Evolutionary conservation across 495 filamentous ascomycete species (phyloP), one percentile per base, ranked within the genome.

Genomic region (Pyrenula aspistea): DNA sequence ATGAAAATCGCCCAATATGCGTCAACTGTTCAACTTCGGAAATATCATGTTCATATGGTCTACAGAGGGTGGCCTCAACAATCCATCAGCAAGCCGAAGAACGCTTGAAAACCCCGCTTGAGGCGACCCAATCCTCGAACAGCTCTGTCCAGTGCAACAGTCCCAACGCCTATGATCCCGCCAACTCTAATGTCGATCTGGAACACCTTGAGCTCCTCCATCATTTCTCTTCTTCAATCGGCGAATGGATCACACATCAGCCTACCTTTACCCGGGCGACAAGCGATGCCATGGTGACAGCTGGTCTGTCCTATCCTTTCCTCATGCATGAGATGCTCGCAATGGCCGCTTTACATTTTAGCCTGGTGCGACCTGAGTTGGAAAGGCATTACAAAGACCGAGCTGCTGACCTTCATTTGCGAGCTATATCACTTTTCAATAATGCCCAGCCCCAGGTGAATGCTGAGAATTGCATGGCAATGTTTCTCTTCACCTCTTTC

Each of bases 361-460:
- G 70, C 56, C 55, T 67, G 2, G 12, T 62, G 12, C 62, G 59
- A 1, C 73, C 72, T 3, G 55, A 63, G 0, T 62, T 62, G 1
- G 55, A 60, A 3, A 58, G 55, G 10, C 68, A 66, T 23, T 80
- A 78, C 58, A 69, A 65, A 50, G 61, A 71, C 48, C 64, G 72
- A 8, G 73, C 77, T 8, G 69, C 75, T n/a, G 67, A 73, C 25
- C 67, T 80, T 1, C 76, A 79, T 49, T 77, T 71, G 0, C 71
- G 71, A 12, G 76, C 74, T 1, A 64, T 80, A 2, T 60, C 64
- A 0, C 64, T 73, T 4, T 77, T 77, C 63, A 76, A 77, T 59
- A 61, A 53, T 2, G 54, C 53, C 2, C 53, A 56, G 2, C 53
- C 51, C 11, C 58, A 66, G 1, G 25, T 70, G 0, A 66, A 61